Conservation (phyloP, 2,329 filamentous ascomycete species). For the Diaporthe australafricana region DNA sequence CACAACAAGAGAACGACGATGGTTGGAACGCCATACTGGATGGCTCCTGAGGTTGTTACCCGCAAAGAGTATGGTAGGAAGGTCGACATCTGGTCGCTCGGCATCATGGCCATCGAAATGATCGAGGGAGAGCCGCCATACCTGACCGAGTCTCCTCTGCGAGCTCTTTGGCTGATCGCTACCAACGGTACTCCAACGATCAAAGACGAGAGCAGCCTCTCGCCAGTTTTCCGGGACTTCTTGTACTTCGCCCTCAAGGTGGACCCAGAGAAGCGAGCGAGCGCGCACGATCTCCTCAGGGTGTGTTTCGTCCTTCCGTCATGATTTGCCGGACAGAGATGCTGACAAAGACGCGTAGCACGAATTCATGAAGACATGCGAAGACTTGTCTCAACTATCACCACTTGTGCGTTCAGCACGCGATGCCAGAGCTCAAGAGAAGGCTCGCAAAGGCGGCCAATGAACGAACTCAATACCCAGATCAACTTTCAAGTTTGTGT, state of each 20-base stretch:
- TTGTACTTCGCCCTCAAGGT: constrained; percentile 94
- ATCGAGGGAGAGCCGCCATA: constrained; percentile 98
- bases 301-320: constrained; percentile 60
- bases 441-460: constrained; percentile 73
- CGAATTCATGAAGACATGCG: constrained; percentile 82
- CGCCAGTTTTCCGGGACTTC: constrained; percentile 88
- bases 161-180: constrained; percentile 94
- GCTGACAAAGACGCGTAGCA: constrained; percentile 62
- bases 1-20: constrained; percentile 98
- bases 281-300: constrained; percentile 90
- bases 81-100: constrained; percentile 98
- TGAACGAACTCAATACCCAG: constrained; percentile 30
- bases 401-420: constrained; percentile 89
- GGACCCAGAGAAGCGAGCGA: constrained; percentile 95
- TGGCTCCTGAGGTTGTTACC: constrained; percentile 98
- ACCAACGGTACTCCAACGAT: constrained; percentile 96
- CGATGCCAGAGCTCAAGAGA: constrained; percentile 87
- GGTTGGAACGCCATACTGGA: constrained; percentile 99
- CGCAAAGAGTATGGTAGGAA: constrained; percentile 98
- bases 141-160: constrained; percentile 91
- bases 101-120: constrained; percentile 99
- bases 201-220: constrained; percentile 89
- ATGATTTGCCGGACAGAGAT: constrained; percentile 47
- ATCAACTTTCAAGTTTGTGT: constrained; percentile 17
- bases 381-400: constrained; percentile 80